phyloP scores from a whole-genome alignment of 768 basidiomycete genomes.

The Leccinum longicurvipes region DNA sequence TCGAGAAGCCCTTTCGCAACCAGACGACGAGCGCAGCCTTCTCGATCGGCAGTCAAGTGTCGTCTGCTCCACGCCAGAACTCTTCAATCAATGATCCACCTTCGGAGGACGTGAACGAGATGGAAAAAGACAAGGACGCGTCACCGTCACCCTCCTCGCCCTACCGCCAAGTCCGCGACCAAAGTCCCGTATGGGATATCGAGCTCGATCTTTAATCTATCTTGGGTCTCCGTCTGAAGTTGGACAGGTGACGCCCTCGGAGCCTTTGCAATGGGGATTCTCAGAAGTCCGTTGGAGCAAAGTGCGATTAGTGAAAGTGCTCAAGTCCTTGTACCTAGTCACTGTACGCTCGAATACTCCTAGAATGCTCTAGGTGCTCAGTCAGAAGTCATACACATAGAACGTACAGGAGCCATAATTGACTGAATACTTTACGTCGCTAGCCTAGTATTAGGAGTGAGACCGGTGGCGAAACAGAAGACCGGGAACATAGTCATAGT shows the following conservation, averaged over 20 bases:
- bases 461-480: background rate
- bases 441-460: constrained; percentile 4
- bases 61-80: background rate
- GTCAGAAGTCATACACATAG: background rate
- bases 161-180: constrained; percentile 32
- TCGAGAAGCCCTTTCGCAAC: constrained; percentile 84
- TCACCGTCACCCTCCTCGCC: background rate
- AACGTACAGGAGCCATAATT: constrained; percentile 13
- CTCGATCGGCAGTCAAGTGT: constrained; percentile 28
- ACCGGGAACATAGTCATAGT: background rate
- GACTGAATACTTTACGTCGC: constrained; percentile 22
- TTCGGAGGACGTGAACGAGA: background rate
- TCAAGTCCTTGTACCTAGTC: too few relatives aligned
- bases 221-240: background rate
- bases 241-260: background rate
- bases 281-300: too few relatives aligned
- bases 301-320: too few relatives aligned
- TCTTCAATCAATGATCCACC: background rate
- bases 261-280: background rate
- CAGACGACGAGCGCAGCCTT: constrained; percentile 50
- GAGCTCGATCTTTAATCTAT: constrained; percentile 48
- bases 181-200: constrained; percentile 72
- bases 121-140: constrained; percentile 24
- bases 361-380: too few relatives aligned
- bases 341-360: too few relatives aligned